Evolutionary conservation across 2,329 filamentous ascomycete species (phyloP).

Genomic region (Colletotrichum phormii): DNA sequence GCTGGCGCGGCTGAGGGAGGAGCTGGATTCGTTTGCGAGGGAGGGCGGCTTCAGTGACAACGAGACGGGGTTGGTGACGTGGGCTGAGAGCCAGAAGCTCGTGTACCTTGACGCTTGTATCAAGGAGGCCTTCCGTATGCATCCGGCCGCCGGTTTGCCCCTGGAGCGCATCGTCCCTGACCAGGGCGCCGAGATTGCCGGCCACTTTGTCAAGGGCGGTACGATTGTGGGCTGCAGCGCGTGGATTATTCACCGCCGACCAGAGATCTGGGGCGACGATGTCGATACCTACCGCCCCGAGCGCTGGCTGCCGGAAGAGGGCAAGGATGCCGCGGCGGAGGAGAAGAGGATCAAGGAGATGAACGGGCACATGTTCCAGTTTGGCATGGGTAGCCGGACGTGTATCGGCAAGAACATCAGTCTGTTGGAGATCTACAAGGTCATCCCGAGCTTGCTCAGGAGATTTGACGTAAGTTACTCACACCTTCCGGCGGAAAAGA

Average conservation of each 20-base stretch:
- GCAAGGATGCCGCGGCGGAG: constrained; percentile 49
- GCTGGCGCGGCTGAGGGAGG: constrained; percentile 66
- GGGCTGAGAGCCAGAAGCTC: constrained; percentile 76
- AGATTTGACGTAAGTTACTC: constrained; percentile 67
- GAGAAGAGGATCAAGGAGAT: constrained; percentile 72
- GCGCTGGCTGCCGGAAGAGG: constrained; percentile 67
- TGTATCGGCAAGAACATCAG: constrained; percentile 78
- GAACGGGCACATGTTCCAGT: constrained; percentile 78
- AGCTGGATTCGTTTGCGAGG: constrained; percentile 70
- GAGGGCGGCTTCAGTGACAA: constrained; percentile 62
- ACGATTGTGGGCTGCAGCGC: constrained; percentile 81
- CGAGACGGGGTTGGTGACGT: constrained; percentile 73
- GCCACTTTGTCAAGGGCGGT: constrained; percentile 72
- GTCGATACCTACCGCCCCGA: constrained; percentile 76
- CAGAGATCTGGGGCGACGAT: constrained; percentile 76
- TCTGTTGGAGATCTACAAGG: constrained; percentile 72
- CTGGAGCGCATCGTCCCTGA: constrained; percentile 79
- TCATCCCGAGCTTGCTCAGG: constrained; percentile 70
- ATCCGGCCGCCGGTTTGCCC: constrained; percentile 79
- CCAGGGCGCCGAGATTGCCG: constrained; percentile 72
- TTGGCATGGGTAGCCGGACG: constrained; percentile 77
- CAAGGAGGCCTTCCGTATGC: constrained; percentile 81
- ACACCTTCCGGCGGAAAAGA: background rate
- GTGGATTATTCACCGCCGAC: constrained; percentile 78
- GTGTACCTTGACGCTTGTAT: constrained; percentile 82